Conservation (phyloP, 106 monocot genomes). For the Dendrobium catenatum region DNA sequence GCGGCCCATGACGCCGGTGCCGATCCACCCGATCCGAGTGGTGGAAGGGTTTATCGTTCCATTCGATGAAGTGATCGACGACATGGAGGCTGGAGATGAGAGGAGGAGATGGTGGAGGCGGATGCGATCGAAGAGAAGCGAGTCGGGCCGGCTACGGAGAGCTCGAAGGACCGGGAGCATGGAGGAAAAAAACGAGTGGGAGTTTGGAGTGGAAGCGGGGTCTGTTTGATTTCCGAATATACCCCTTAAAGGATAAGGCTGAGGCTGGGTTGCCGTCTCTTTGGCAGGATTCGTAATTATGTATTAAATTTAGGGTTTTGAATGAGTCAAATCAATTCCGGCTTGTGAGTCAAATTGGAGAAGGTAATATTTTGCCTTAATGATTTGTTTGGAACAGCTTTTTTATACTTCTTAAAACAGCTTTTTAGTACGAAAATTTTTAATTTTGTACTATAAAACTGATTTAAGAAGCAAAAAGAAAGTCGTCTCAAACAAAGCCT, state of each 20-base stretch:
- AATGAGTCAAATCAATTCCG: no score
- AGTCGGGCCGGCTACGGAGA: neutral
- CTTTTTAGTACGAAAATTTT: no score
- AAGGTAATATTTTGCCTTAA: no score
- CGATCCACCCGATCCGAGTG: constrained; percentile 77
- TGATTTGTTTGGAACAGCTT: no score
- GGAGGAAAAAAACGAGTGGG: neutral
- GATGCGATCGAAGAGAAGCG: constrained; percentile 9
- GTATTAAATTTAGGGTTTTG: no score
- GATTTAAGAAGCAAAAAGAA: no score
- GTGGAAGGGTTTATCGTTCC: constrained; percentile 18
- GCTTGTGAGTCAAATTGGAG: no score
- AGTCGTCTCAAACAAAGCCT: no score
- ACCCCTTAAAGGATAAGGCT: neutral
- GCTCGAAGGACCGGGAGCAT: constrained; percentile 16
- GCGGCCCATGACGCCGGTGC: constrained; percentile 79
- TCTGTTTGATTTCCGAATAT: neutral
- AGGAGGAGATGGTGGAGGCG: neutral
- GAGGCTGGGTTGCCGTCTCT: no score
- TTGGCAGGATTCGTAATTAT: no score
- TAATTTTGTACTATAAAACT: no score
- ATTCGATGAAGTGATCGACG: neutral
- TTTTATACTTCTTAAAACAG: no score
- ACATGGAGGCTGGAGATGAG: constrained; percentile 10
- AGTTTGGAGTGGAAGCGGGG: neutral